Conservation (phyloP, 257 asterid genomes). For the Jaltomata sinuosa region DNA sequence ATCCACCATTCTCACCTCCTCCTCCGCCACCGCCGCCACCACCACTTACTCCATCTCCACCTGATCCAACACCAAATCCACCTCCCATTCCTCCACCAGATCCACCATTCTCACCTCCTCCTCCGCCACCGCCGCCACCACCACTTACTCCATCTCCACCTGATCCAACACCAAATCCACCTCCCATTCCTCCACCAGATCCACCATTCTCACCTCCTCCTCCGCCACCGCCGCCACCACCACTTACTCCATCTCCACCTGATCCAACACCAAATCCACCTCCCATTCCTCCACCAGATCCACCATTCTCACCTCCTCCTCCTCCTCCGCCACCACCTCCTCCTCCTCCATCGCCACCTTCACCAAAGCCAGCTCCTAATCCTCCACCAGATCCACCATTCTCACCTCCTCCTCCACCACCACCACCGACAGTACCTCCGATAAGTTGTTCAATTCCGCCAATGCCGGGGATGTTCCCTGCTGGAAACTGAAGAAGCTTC, state of each 20-base stretch:
- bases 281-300: background rate
- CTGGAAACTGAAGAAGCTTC: background rate
- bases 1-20: background rate
- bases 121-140: background rate
- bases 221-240: background rate
- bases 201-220: background rate
- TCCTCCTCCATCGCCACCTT: background rate
- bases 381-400: background rate
- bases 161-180: background rate
- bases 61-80: background rate
- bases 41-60: background rate
- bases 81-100: background rate
- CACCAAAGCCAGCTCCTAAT: too few species aligned
- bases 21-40: background rate
- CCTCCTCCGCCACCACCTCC: background rate
- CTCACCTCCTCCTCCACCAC: background rate
- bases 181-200: background rate
- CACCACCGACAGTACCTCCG: background rate
- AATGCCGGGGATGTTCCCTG: background rate
- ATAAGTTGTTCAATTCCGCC: background rate
- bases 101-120: background rate
- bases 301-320: background rate
- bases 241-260: background rate
- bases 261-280: background rate
- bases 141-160: background rate